Percentiles rank a stretch among this genome's conserved stretches.
Evolutionary conservation across 495 filamentous ascomycete genomes (phyloP).

Genomic region (Achaetomiella virescens): DNA sequence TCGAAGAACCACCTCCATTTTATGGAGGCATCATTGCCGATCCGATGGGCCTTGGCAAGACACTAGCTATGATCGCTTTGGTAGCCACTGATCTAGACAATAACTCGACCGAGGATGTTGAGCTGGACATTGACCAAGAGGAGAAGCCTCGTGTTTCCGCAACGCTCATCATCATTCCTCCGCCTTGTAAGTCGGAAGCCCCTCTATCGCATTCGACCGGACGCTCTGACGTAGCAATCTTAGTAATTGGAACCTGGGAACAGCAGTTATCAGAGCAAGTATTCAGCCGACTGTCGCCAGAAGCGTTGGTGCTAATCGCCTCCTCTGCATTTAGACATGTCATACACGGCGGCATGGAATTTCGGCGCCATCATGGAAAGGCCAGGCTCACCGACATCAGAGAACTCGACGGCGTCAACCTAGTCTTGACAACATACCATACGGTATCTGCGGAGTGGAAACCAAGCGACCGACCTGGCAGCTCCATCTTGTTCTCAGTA

Average conservation of each 20-base stretch:
- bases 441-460: constrained; percentile 33
- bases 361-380: constrained; percentile 29
- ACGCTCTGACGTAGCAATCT: not conserved
- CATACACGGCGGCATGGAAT: constrained; percentile 17
- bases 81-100: constrained; percentile 22
- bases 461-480: not conserved
- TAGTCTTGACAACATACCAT: constrained; percentile 40
- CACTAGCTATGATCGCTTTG: constrained; percentile 35
- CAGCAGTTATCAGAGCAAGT: constrained; percentile 26
- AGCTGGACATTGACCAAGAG: not conserved
- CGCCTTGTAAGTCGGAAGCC: constrained; percentile 24
- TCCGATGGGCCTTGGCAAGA: constrained; percentile 40
- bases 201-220: not conserved
- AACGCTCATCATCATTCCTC: constrained; percentile 33
- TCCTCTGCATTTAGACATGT: constrained; percentile 23
- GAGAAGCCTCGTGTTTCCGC: not conserved
- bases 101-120: not conserved
- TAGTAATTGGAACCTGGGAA: constrained; percentile 35
- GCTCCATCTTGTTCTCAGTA: constrained; percentile 22
- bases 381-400: constrained; percentile 11
- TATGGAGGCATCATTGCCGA: constrained; percentile 39
- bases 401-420: constrained; percentile 10
- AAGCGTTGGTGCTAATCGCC: not conserved
- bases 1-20: constrained; percentile 23
- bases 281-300: no score